These are phyloP conservation scores for Chionographis japonica DNA, from an alignment of 106 monocot species.

Conservation along the genomic window DNA sequence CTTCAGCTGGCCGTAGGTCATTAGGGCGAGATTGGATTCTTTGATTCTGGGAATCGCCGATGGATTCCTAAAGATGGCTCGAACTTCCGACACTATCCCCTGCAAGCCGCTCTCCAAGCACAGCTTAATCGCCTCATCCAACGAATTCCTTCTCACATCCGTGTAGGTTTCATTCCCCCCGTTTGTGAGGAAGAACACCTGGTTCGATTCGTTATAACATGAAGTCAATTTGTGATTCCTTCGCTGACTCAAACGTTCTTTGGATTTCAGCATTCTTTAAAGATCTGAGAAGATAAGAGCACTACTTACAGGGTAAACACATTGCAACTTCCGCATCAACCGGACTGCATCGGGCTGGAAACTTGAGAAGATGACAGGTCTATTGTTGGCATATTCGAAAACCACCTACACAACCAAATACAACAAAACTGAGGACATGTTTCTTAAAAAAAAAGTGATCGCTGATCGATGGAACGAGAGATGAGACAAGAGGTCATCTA, in stretches of 20 bases:
- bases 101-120: constrained; percentile 47
- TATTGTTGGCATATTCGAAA: constrained; percentile 40
- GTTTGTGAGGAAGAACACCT: constrained; percentile 91
- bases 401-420: constrained; percentile 42
- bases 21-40: constrained; percentile 54
- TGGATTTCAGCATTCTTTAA: background rate
- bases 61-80: constrained; percentile 63
- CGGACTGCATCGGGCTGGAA: constrained; percentile 88
- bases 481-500: constrained; percentile 4
- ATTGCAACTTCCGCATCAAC: constrained; percentile 58
- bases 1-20: constrained; percentile 86
- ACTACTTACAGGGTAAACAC: constrained; percentile 53
- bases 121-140: constrained; percentile 66
- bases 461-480: background rate
- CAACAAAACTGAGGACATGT: background rate
- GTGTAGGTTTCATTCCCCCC: constrained; percentile 56
- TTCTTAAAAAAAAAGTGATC: background rate
- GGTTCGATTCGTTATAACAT: constrained; percentile 9
- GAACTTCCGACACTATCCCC: constrained; percentile 76
- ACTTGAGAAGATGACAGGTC: constrained; percentile 73
- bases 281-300: background rate
- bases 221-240: too few relatives aligned
- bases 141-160: constrained; percentile 72
- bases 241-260: too few relatives aligned
- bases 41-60: constrained; percentile 46